A percentile compares a stretch with the other conserved stretches of the same genome.
Conservation (phyloP, 805 yeast species). For the Saccharomyces eubayanus region DNA sequence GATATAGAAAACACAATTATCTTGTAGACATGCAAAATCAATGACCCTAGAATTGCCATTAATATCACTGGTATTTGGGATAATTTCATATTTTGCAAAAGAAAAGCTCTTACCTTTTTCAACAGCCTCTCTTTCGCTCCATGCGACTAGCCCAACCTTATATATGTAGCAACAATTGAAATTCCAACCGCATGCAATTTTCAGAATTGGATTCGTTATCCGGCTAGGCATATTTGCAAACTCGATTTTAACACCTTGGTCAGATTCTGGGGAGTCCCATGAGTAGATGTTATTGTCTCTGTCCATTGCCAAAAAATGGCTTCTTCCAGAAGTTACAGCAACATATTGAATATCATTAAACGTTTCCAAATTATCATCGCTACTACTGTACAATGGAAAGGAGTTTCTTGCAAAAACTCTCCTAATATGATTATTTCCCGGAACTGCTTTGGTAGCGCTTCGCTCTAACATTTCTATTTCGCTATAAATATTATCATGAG, state of each 20-base stretch:
- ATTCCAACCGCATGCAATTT: conserved; percentile 63
- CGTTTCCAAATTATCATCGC: conserved; percentile 9
- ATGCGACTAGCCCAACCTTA: conserved; percentile 47
- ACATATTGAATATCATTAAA: conserved; percentile 31
- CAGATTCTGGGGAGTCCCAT: conserved; percentile 47
- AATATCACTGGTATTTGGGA: conserved; percentile 35
- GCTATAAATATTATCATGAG: conserved; percentile 25
- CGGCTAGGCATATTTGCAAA: conserved; percentile 29
- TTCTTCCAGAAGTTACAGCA: conserved; percentile 53
- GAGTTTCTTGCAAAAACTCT: conserved; percentile 26
- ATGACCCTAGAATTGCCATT: conserved; percentile 33
- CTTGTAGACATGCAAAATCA: conserved; percentile 46
- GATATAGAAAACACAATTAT: conserved; percentile 44
- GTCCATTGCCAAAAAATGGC: conserved; percentile 56
- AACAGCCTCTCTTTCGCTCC: conserved; percentile 38
- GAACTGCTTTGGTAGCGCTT: conserved; percentile 14
- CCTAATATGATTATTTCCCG: conserved; percentile 22
- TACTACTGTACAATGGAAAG: conserved; percentile 14
- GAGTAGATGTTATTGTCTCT: conserved; percentile 41
- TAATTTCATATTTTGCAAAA: conserved; percentile 34
- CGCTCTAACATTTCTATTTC: conserved; percentile 18
- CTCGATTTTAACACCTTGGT: conserved; percentile 37
- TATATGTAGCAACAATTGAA: conserved; percentile 42
- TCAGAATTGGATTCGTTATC: conserved; percentile 31
- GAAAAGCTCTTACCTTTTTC: conserved; percentile 26